Base-by-base conservation (phyloP, 768 basidiomycete genomes). In the Hydnomerulius pinastri region DNA sequence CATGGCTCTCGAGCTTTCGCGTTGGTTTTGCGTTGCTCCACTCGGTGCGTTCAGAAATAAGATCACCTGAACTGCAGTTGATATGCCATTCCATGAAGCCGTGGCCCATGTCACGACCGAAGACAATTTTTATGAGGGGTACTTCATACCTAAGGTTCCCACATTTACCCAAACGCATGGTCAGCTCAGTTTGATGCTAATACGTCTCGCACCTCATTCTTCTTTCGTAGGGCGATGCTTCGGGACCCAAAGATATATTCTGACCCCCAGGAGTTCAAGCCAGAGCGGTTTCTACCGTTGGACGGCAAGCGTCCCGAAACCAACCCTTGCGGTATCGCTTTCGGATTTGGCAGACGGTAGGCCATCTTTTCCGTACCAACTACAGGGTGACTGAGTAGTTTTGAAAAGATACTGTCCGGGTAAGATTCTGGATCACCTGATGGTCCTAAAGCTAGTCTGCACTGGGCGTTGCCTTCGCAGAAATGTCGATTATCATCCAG, bases 111-210 rank as follows among this genome's bases (percentile, higher is more conserved):
- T 66, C 20, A 37, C 66, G 30, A 63, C 65, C 48, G 46, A 48
- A 4, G 69, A 71, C 11, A 68, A 69, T 36, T 60, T 63, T 33
- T 25, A 23, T 43, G 15, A 60, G 18, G 67, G 70, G 4, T 71
- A 67, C 50, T 49, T 50, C 30, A 55, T 71, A 27, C 68, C 69
- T 2, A 68, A 48, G 68, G 68, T 2, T 63, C 72, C 7, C 58
- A 71, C 15, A 54, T 71, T 7, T 48, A 73, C 5, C 32, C 58
- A 11, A 72, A 76, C 52, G 57, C 63, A 15, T 71, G 71, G 74
- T 68, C 44, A 17, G 60, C 43, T 21, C 28, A 23, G 41, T 17
- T 4, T 1, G 15, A 4, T 35, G 48, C 23, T 4, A n/a, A 5
- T n/a, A 17, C 1, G 23, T 21, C 10, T 33, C 24, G 23, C 15